Percentiles rank a stretch among this genome's conserved stretches.
Evolutionary conservation across 1,284 basidiomycete genomes (phyloP).

Genomic region (Cutaneotrichosporon sp.): DNA sequence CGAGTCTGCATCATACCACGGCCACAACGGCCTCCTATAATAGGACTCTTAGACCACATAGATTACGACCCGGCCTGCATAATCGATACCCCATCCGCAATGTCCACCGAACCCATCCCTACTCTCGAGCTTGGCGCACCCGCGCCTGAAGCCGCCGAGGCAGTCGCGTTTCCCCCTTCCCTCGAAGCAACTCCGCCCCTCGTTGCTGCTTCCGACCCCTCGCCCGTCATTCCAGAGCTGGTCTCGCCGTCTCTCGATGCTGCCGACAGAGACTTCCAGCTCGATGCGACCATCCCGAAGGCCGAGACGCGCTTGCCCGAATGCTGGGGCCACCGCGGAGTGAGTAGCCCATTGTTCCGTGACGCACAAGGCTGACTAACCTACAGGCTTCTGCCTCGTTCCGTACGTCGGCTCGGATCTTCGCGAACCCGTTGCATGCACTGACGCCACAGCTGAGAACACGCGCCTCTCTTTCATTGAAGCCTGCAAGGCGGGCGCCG

Average conservation of each 20-base stretch:
- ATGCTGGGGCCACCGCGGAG: constrained; percentile 93
- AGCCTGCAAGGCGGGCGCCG: constrained; percentile 86
- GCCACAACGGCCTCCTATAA: not conserved
- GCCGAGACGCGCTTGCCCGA: constrained; percentile 51
- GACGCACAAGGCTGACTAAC: constrained; percentile 8
- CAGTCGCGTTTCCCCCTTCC: not conserved
- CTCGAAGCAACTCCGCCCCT: constrained; percentile 24
- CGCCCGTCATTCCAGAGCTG: constrained; percentile 27
- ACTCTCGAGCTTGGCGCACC: not conserved
- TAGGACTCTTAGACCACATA: not conserved
- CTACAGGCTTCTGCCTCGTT: constrained; percentile 72
- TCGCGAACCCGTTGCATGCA: not conserved
- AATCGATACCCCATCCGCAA: constrained; percentile 3
- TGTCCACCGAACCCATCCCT: not conserved
- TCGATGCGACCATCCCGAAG: constrained; percentile 14
- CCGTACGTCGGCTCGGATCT: constrained; percentile 45
- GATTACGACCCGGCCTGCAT: not conserved
- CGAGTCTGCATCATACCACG: not conserved
- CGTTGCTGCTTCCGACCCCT: constrained; percentile 20
- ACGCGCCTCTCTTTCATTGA: constrained; percentile 87
- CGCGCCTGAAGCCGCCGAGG: not conserved
- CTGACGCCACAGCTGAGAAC: constrained; percentile 62
- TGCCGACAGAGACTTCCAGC: constrained; percentile 19
- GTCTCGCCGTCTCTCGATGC: constrained; percentile 26
- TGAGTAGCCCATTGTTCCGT: constrained; percentile 51